Conservation (phyloP, 768 basidiomycete species). For the Boletus sp. region DNA sequence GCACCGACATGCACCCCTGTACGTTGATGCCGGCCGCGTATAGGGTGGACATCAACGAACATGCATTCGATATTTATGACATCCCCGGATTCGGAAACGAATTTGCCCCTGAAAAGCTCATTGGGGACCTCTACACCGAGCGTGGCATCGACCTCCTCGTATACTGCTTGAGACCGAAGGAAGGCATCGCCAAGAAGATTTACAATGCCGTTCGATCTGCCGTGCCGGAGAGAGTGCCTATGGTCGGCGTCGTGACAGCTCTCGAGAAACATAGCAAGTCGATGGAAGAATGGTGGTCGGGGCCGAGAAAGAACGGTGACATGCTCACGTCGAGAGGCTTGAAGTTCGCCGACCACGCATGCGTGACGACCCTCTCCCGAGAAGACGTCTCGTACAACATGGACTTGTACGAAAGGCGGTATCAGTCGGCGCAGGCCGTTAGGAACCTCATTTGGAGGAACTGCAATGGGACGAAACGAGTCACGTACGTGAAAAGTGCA, state of each 20-base stretch:
- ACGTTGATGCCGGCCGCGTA: conserved; percentile 24
- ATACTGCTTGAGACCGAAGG: conserved; percentile 30
- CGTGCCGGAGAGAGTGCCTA: conserved; percentile 34
- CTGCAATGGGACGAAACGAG: conserved; percentile 29
- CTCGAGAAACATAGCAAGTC: conserved; percentile 34
- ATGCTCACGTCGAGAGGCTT: conserved; percentile 34
- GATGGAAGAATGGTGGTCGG: conserved; percentile 37
- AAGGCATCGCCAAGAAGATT: conserved; percentile 28
- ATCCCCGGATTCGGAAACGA: conserved; percentile 30
- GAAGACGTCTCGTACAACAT: conserved; percentile 34
- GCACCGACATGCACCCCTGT: conserved; percentile 33
- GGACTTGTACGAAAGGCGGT: conserved; percentile 33
- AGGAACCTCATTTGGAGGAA: conserved; percentile 30
- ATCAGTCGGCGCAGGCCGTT: conserved; percentile 25
- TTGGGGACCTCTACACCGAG: conserved; percentile 29
- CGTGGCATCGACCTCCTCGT: conserved; percentile 33
- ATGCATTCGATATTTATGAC: conserved; percentile 32
- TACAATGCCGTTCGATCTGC: conserved; percentile 28
- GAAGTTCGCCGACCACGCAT: conserved; percentile 39
- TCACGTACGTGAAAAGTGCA: conserved; percentile 30
- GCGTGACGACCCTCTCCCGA: conserved; percentile 39
- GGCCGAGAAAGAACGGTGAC: conserved; percentile 30
- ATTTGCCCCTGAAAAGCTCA: conserved; percentile 21
- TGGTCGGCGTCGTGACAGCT: conserved; percentile 38
- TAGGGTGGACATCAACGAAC: conserved; percentile 30